These are phyloP conservation scores for Tetrapisispora arboricola DNA, from an alignment of 805 yeast species.

Conservation along the genomic window DNA sequence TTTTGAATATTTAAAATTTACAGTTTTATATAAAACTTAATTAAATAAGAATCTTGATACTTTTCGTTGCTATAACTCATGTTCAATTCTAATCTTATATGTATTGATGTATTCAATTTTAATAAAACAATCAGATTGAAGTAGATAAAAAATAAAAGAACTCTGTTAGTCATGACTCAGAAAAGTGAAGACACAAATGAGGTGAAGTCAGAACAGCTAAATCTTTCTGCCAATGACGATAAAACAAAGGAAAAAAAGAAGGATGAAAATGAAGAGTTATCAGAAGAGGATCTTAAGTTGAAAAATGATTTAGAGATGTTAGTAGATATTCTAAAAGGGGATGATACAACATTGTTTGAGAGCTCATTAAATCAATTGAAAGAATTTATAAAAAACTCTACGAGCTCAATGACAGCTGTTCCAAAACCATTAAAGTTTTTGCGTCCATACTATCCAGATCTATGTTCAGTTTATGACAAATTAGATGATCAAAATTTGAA, in stretches of 20 bases:
- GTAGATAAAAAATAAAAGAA: background rate
- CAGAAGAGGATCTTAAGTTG: constrained; percentile 85
- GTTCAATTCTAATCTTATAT: no score
- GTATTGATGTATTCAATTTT: no score
- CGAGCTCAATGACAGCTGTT: constrained; percentile 98
- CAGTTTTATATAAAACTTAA: no score
- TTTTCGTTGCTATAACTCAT: no score
- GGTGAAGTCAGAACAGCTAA: no score
- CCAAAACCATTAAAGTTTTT: constrained; percentile 96
- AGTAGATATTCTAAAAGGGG: constrained; percentile 65
- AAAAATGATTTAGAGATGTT: constrained; percentile 79
- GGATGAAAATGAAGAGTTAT: constrained; percentile 55
- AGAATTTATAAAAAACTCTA: constrained; percentile 74
- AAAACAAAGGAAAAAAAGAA: constrained; percentile 9
- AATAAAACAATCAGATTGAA: no score
- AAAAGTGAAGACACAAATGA: background rate
- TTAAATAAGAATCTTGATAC: no score
- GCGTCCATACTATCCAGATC: constrained; percentile 71
- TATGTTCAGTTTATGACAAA: constrained; percentile 52
- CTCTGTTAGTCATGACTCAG: background rate
- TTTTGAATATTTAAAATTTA: background rate
- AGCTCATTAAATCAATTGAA: constrained; percentile 63
- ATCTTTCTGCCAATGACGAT: background rate
- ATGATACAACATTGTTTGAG: constrained; percentile 38
- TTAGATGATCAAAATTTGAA: constrained; percentile 49